A percentile compares a stretch with the other conserved stretches of the same genome.
Evolutionary conservation across 192 early-diverging fungal genomes (phyloP).

Genomic region (Linnemannia exigua): DNA sequence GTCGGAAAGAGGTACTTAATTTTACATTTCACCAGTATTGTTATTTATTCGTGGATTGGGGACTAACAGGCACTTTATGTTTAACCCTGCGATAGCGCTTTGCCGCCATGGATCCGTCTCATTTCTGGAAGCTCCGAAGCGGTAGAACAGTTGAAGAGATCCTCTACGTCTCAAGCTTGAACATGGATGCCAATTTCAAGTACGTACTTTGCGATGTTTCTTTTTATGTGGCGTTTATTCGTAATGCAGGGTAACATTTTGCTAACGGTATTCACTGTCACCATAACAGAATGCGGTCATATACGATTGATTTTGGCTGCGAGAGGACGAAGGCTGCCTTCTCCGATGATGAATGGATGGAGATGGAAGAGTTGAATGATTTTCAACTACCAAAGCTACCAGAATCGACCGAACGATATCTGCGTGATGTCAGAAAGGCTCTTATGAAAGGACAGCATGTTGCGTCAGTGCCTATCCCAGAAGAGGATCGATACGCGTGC

Average conservation of each 20-base stretch:
- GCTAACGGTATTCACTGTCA: too few species aligned
- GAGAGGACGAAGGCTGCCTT: slow-evolving; percentile 38
- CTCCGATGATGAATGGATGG: slow-evolving; percentile 35
- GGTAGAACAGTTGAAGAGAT: slow-evolving; percentile 37
- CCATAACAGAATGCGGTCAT: too few species aligned
- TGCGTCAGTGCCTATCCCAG: slow-evolving; percentile 38
- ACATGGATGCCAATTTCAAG: too few species aligned
- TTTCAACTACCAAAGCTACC: slow-evolving; percentile 35
- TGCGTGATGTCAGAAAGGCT: slow-evolving; percentile 28
- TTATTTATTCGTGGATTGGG: background rate
- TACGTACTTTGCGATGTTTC: too few species aligned
- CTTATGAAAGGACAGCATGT: slow-evolving; percentile 35
- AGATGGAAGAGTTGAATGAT: slow-evolving; percentile 31
- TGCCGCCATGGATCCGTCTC: slow-evolving; percentile 40
- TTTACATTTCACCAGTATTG: too few species aligned
- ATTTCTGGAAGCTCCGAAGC: slow-evolving; percentile 41
- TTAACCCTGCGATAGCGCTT: slow-evolving; percentile 29
- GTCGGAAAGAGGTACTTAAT: slow-evolving; percentile 19
- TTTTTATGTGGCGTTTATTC: too few species aligned
- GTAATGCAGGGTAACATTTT: too few species aligned
- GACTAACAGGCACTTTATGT: slow-evolving; percentile 11
- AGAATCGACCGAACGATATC: slow-evolving; percentile 19
- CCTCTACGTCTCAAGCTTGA: too few species aligned
- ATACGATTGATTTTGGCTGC: too few species aligned
- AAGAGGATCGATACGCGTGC: slow-evolving; percentile 42